These are phyloP conservation scores for Fusarium napiforme DNA, from an alignment of 2,329 filamentous ascomycete species.

Conservation along the genomic window DNA sequence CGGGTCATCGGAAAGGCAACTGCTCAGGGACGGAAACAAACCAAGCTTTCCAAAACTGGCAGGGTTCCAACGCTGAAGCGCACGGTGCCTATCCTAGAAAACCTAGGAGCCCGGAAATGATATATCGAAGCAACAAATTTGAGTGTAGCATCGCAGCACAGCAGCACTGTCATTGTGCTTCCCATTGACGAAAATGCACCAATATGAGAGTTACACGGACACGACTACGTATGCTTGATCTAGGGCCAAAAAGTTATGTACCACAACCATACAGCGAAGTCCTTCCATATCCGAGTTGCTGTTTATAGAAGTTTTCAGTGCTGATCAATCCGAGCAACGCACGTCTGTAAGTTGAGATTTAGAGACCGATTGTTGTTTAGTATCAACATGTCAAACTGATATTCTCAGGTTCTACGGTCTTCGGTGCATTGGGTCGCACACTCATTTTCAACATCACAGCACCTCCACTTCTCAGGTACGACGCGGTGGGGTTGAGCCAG, in stretches of 20 bases:
- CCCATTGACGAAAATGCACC: constrained; percentile 27
- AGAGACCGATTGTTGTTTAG: not conserved
- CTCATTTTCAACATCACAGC: constrained; percentile 15
- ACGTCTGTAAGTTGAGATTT: not conserved
- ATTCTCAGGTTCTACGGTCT: not conserved
- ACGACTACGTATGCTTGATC: not conserved
- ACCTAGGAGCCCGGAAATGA: constrained; percentile 17
- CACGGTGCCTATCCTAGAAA: not conserved
- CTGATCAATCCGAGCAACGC: not conserved
- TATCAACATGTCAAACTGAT: not conserved
- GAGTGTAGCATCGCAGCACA: constrained; percentile 18
- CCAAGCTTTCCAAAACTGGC: constrained; percentile 36
- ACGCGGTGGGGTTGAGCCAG: constrained; percentile 36
- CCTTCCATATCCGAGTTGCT: not conserved
- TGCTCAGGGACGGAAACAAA: constrained; percentile 22
- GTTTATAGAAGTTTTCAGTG: not conserved
- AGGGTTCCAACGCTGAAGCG: constrained; percentile 21
- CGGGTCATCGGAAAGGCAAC: constrained; percentile 43
- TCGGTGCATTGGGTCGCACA: constrained; percentile 1
- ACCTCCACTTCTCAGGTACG: constrained; percentile 44
- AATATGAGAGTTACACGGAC: constrained; percentile 31
- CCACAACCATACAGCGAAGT: not conserved
- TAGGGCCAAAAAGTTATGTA: not conserved
- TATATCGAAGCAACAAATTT: constrained; percentile 22
- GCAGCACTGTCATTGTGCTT: constrained; percentile 31